Evolutionary conservation across 2,329 filamentous ascomycete species (phyloP).

Genomic region (Scopulariopsis brevicaulis): DNA sequence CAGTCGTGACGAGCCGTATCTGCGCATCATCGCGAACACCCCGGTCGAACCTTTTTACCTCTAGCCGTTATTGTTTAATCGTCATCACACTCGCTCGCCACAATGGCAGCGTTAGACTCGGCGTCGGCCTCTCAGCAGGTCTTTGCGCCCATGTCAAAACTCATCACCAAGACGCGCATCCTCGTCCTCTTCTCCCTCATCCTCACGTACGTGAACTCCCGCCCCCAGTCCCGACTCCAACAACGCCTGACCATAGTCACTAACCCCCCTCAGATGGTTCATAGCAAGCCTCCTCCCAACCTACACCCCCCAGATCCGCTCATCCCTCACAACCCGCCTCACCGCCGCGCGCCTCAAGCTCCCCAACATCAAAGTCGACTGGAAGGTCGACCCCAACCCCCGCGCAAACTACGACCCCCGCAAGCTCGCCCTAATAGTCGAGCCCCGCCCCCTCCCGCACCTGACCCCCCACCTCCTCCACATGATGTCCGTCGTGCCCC

Average conservation of each 20-base stretch:
- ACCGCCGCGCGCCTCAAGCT: slow-evolving; percentile 27
- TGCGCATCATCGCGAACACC: neutral
- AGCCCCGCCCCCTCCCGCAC: slow-evolving; percentile 32
- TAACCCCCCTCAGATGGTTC: slow-evolving; percentile 22
- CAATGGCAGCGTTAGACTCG: neutral
- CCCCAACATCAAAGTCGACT: slow-evolving; percentile 26
- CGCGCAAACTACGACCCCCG: slow-evolving; percentile 29
- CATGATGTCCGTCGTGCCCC: slow-evolving; percentile 38
- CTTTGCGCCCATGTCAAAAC: neutral
- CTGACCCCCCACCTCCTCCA: slow-evolving; percentile 37
- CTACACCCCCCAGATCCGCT: slow-evolving; percentile 30
- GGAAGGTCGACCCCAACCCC: slow-evolving; percentile 18
- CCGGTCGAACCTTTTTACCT: neutral
- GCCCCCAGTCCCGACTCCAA: neutral
- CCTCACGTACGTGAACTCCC: slow-evolving; percentile 21
- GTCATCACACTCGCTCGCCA: neutral
- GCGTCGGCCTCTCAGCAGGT: neutral
- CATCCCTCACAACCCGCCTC: slow-evolving; percentile 22
- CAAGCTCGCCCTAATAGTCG: slow-evolving; percentile 41
- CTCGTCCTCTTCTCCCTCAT: slow-evolving; percentile 20
- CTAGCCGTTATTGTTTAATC: neutral
- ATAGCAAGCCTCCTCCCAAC: slow-evolving; percentile 26
- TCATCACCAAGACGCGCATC: slow-evolving; percentile 21
- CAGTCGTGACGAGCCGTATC: neutral
- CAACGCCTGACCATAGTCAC: neutral